Percentiles rank a stretch among this genome's conserved stretches.
Conservation (phyloP, 2,329 filamentous ascomycete genomes). For the Amauroascus niger region DNA sequence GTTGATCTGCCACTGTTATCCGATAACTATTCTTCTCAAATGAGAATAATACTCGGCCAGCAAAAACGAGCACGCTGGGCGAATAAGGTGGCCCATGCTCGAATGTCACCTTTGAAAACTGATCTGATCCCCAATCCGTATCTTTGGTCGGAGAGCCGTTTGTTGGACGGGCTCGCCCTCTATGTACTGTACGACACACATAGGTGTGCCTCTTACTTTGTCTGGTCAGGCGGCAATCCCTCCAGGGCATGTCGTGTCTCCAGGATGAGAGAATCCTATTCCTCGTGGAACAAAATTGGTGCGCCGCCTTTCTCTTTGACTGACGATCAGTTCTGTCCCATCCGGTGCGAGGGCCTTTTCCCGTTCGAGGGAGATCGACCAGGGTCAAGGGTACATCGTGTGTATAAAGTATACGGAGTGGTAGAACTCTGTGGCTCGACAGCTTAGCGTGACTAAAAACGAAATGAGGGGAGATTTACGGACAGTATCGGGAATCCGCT, state of each 20-base stretch:
- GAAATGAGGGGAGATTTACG: slow-evolving; percentile 11
- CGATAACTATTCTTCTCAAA: background rate
- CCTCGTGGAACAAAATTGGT: background rate
- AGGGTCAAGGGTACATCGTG: slow-evolving; percentile 1
- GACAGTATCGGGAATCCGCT: slow-evolving; percentile 8
- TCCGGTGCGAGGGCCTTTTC: background rate
- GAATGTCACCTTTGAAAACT: slow-evolving; percentile 9
- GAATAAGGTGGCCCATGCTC: background rate
- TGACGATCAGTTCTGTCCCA: background rate
- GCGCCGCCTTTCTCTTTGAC: background rate
- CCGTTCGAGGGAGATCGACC: background rate
- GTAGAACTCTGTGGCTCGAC: background rate
- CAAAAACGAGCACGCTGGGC: background rate
- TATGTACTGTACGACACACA: background rate
- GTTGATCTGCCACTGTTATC: background rate
- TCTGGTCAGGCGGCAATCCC: background rate
- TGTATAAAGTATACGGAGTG: background rate
- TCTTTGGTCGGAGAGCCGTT: background rate
- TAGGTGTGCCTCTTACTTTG: background rate
- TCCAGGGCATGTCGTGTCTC: background rate
- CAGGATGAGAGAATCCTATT: background rate
- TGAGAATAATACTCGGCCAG: background rate
- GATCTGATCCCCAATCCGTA: slow-evolving; percentile 2
- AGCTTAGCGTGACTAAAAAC: slow-evolving; percentile 5
- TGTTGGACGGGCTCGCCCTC: background rate